phyloP scores from a whole-genome alignment of 805 yeast genomes.

The Ogataea chonburiensis region DNA sequence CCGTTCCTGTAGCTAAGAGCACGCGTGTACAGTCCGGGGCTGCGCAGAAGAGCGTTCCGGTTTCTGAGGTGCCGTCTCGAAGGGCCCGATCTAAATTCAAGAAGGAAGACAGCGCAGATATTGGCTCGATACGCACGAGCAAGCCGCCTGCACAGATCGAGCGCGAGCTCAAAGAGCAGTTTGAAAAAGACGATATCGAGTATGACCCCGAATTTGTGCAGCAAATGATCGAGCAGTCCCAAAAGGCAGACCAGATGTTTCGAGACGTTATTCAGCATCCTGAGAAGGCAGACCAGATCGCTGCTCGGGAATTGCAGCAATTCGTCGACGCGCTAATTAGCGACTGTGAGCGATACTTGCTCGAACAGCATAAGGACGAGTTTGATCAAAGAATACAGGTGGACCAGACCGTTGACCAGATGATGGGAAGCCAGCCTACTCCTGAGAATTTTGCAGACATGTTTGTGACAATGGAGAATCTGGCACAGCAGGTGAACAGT shows the following conservation, averaged over 20 bases:
- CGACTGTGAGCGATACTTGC: conserved; percentile 23
- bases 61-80: background rate
- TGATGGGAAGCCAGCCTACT: conserved; percentile 14
- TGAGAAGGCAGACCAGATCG: conserved; percentile 16
- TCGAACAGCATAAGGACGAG: conserved; percentile 11
- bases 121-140: too few species aligned
- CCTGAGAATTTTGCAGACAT: conserved; percentile 27
- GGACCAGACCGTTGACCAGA: conserved; percentile 16
- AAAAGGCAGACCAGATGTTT: conserved; percentile 20
- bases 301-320: conserved; percentile 21
- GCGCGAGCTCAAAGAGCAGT: conserved; percentile 24
- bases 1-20: background rate
- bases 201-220: conserved; percentile 32
- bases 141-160: conserved; percentile 30
- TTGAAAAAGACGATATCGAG: conserved; percentile 29
- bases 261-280: conserved; percentile 16
- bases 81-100: too few species aligned
- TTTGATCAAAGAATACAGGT: conserved; percentile 4
- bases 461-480: conserved; percentile 20
- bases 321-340: conserved; percentile 30
- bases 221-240: conserved; percentile 25
- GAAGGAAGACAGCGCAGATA: too few species aligned
- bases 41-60: background rate
- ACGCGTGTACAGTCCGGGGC: background rate
- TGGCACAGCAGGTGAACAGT: conserved; percentile 20